Base-by-base conservation (phyloP, 805 yeast genomes). In the Pichia deserticola region DNA sequence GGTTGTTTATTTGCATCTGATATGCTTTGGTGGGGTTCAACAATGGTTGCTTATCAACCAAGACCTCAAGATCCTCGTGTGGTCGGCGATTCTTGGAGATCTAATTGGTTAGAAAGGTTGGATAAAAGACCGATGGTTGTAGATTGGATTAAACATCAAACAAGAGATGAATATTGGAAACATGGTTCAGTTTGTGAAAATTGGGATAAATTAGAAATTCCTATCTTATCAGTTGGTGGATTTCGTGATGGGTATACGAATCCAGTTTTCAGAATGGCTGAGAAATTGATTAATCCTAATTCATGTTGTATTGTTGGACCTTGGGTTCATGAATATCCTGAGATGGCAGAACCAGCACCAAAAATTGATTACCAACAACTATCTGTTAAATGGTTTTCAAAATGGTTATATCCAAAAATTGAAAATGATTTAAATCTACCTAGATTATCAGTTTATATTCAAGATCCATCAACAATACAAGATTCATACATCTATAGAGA, bases 21-120 rank as follows among this genome's bases (percentile, higher is more conserved):
- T 57, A 73, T 73, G 77, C 56, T 73, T 13, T 73, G 77, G 76
- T 73, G 77, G 77, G 77, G 74, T 1, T 70, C 75, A 6, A 73
- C 76, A 0, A 73, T 73, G 77, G 59, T 66, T 32, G 67, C 65
- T 5, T 73, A 72, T 49, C 69, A 67, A 32, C 74, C 75, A 42
- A 66, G 76, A 55, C 77, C 76, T 6, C 76, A 71, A 48, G 77
- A 73, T 57, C 76, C 76, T 4, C 53, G 57, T 25, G 62, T 72
- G 40, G 72, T 67, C 27, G 73, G 73, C 9, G 57, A 55, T 4
- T 47, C 54, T 4, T 73, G 77, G 77, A 69, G 56, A 54, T 61
- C 64, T 42, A 72, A 70, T 53, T 72, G 76, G 75, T 39, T 65
- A 25, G 44, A 71, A 44, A 60, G 77, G 54, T 53, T 72, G n/a